Evolutionary conservation across 495 filamentous ascomycete genomes (phyloP), one percentile per base, ranked within the genome.

Genomic region (Aspergillus avenaceus): DNA sequence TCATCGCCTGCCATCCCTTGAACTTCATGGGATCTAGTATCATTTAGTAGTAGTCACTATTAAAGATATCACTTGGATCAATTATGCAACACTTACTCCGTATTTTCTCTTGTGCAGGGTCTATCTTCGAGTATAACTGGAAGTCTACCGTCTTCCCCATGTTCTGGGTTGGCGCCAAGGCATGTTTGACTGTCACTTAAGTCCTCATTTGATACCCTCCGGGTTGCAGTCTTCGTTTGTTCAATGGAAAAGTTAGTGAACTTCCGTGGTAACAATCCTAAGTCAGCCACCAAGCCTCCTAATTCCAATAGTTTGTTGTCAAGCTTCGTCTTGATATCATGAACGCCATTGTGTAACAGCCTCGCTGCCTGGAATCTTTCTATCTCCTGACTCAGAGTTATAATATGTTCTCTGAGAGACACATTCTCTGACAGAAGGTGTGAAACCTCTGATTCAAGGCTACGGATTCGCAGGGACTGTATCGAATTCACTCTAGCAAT

Each of bases 401-500:
- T 73, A 14, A 93, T 75, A 54, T 91, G 83, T 51, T 89, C 83
- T 42, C 88, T 83, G 0, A 98, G 79, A 0, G 84, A 80, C 21
- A 96, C 82, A 65, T 97, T 97, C 55, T 98, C 95, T 14, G 84
- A 81, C 47, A 96, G 74, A 9, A 97, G 71, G 24, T 87, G 83
- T 13, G 89, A 86, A 27, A 82, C 82, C 68, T 98, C 91, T 46
- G 83, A 83, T 64, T 97, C 91, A 29, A 97, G 79, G 43, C 73
- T 83, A 48, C 91, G 88, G 55, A 98, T 97, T 52, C 88, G 87
- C 27, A 92, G 75, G 14, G 90, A 91, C 66, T 97, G 95, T 52
- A 83, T 84, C 2, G 95, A 95, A 71, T 98, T 97, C 53, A 84
- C 82, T 61, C 86, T 76, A 40, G 91, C 91, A 50, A 98, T 90